These are phyloP conservation scores for Hordeum pubiflorum DNA, from an alignment of 202 grass and related monocot species.

Conservation along the genomic window DNA sequence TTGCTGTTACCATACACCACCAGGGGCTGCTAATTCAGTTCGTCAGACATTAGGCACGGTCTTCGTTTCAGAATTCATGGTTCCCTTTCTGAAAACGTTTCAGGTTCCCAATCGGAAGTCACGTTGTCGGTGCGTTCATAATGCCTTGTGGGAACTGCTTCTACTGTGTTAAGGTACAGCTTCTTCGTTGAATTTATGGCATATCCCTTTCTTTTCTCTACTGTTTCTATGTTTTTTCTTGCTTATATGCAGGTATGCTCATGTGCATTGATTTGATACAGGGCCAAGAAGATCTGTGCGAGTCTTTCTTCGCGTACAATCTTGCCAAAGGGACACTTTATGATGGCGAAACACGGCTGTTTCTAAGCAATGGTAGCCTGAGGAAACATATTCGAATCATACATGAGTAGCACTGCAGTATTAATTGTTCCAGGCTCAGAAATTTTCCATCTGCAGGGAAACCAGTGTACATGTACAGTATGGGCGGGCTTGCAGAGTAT, in stretches of 20 bases:
- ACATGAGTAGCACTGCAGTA: too few relatives aligned
- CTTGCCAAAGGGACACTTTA: conserved; percentile 94
- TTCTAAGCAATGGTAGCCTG: conserved; percentile 62
- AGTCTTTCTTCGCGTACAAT: conserved; percentile 87
- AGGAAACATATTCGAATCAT: too few relatives aligned
- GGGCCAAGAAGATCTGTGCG: conserved; percentile 98
- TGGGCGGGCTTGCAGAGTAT: conserved; percentile 92
- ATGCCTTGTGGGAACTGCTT: conserved; percentile 99
- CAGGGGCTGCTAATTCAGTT: too few relatives aligned
- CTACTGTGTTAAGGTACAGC: conserved; percentile 82
- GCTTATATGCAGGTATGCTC: too few relatives aligned
- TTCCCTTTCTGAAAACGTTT: background rate
- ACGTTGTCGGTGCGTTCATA: conserved; percentile 94
- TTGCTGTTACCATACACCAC: too few relatives aligned
- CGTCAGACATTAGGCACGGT: too few relatives aligned
- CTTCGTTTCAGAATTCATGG: too few relatives aligned
- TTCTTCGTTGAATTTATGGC: too few relatives aligned
- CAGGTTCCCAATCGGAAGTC: conserved; percentile 87
- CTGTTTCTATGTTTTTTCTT: too few relatives aligned
- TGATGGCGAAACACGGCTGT: conserved; percentile 87
- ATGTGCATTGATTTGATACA: conserved; percentile 21
- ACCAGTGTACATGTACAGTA: conserved; percentile 96
- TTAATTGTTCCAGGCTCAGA: background rate
- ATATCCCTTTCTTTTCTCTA: conserved; percentile 2
- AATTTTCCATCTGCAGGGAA: conserved; percentile 54